These are phyloP conservation scores for Orbilia javanica DNA, from an alignment of 2,329 filamentous ascomycete genomes.

Conservation along the genomic window DNA sequence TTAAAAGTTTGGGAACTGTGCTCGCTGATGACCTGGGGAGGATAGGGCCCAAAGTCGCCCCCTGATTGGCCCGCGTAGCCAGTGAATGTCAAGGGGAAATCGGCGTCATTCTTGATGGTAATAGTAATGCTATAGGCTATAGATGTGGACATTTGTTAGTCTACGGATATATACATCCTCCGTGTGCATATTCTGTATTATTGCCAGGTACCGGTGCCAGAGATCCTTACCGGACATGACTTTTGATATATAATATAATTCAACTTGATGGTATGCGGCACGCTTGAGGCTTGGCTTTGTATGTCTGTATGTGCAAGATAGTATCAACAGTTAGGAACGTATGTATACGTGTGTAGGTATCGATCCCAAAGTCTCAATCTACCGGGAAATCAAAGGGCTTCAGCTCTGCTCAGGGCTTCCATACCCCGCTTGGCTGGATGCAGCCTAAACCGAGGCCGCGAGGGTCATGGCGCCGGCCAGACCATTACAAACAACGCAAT, in stretches of 20 bases:
- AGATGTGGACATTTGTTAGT: slow-evolving; percentile 1
- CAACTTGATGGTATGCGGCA: not conserved
- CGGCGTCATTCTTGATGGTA: slow-evolving; percentile 35
- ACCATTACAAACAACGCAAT: slow-evolving; percentile 23
- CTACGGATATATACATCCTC: slow-evolving; percentile 4
- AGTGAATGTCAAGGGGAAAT: slow-evolving; percentile 39
- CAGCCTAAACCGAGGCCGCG: slow-evolving; percentile 13
- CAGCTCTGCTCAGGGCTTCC: not conserved
- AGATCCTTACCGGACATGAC: slow-evolving; percentile 14
- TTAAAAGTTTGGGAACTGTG: slow-evolving; percentile 14
- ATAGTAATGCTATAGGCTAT: slow-evolving; percentile 36
- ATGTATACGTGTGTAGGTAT: not conserved
- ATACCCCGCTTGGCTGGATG: slow-evolving; percentile 6
- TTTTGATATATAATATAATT: slow-evolving; percentile 11
- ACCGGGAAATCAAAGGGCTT: slow-evolving; percentile 7
- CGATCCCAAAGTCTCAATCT: not conserved
- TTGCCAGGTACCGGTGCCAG: slow-evolving; percentile 1
- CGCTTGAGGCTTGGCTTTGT: not conserved
- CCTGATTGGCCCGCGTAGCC: slow-evolving; percentile 25
- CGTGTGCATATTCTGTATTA: no score
- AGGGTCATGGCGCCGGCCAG: slow-evolving; percentile 5
- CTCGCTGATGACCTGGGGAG: slow-evolving; percentile 38
- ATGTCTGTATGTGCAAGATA: not conserved
- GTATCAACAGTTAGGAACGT: not conserved
- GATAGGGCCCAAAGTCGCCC: slow-evolving; percentile 16